Evolutionary conservation across 176 grass and related monocot species (phyloP).

Genomic region (Cenchrus americanus): DNA sequence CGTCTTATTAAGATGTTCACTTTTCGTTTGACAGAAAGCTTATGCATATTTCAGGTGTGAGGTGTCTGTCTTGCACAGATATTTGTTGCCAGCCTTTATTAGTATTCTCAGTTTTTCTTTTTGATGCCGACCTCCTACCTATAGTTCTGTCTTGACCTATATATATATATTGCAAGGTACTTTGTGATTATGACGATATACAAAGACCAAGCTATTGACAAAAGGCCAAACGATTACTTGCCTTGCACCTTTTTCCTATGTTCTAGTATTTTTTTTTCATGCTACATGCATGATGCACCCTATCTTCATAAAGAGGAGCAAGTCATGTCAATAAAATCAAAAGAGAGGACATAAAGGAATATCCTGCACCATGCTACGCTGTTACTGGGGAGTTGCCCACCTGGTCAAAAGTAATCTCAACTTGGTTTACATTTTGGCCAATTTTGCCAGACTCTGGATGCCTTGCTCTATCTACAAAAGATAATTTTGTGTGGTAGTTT

Average conservation of each 20-base stretch:
- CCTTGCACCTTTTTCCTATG: neutral
- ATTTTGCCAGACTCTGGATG: neutral
- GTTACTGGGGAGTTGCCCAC: neutral
- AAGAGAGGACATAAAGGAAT: neutral
- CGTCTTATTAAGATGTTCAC: neutral
- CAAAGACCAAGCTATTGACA: neutral
- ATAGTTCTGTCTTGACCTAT: neutral
- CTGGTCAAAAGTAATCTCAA: neutral
- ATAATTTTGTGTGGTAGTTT: neutral
- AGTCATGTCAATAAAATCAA: neutral
- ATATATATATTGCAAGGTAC: neutral
- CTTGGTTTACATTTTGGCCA: conserved; percentile 2
- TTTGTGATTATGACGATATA: neutral
- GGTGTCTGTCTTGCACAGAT: neutral
- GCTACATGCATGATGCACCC: neutral
- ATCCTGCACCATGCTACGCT: neutral
- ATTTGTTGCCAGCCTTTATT: conserved; percentile 33
- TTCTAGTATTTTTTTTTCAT: conserved; percentile 21
- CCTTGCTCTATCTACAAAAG: too few relatives aligned
- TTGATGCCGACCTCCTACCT: conserved; percentile 37
- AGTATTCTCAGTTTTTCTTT: conserved; percentile 17
- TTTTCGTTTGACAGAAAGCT: conserved; percentile 12
- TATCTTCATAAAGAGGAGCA: neutral
- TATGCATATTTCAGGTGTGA: conserved; percentile 14
- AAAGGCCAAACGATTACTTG: neutral